phyloP scores from a whole-genome alignment of 2,329 filamentous ascomycete species.

The Lojkania enalia region DNA sequence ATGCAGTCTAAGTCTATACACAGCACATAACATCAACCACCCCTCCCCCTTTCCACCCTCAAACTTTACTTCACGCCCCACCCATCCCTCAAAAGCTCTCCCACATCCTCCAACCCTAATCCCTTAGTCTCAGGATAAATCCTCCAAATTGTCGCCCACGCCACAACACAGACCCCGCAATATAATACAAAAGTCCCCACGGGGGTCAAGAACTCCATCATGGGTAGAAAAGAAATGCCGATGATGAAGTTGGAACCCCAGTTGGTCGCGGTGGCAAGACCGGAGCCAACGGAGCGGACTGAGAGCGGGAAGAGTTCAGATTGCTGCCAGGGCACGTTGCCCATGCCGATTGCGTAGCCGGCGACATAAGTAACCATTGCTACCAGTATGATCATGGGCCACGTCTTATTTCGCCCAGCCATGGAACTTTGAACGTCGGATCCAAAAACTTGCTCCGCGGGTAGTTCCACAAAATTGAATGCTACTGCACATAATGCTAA shows the following conservation, averaged over 20 bases:
- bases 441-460: constrained; percentile 26
- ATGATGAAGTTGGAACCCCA: constrained; percentile 88
- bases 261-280: constrained; percentile 76
- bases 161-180: constrained; percentile 67
- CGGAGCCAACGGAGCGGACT: constrained; percentile 73
- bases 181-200: constrained; percentile 82
- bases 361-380: constrained; percentile 84
- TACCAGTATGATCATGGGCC: constrained; percentile 62
- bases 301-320: constrained; percentile 69
- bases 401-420: too few relatives aligned
- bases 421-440: too few relatives aligned
- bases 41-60: constrained; percentile 17
- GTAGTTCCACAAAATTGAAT: constrained; percentile 67
- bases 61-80: constrained; percentile 63
- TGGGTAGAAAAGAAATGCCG: constrained; percentile 82
- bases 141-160: constrained; percentile 69
- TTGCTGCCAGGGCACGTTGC: constrained; percentile 96
- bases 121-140: constrained; percentile 89
- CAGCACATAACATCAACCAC: too few relatives aligned
- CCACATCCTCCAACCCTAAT: constrained; percentile 78
- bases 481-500: constrained; percentile 71
- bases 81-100: constrained; percentile 68
- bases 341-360: constrained; percentile 82
- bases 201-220: constrained; percentile 77
- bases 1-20: too few relatives aligned